These are phyloP conservation scores for Quercus berberidifolia DNA, from an alignment of 306 rosid species.

Conservation along the genomic window DNA sequence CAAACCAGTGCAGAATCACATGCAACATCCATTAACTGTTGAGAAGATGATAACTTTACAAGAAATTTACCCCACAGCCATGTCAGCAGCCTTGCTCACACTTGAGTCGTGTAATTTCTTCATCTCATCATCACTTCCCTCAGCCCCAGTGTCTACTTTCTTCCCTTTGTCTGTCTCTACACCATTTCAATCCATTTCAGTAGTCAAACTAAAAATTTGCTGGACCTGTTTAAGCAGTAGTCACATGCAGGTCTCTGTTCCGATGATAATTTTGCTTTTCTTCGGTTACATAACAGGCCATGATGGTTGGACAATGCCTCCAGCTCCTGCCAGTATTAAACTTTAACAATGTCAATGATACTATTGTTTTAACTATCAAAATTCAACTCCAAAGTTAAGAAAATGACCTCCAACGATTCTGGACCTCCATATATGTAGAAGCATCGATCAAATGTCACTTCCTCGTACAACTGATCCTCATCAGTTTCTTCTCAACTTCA, in stretches of 20 bases:
- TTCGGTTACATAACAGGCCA: constrained; percentile 29
- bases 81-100: constrained; percentile 90
- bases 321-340: constrained; percentile 66
- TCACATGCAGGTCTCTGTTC: too few species aligned
- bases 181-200: constrained; percentile 46
- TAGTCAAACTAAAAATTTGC: too few species aligned
- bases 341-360: constrained; percentile 13
- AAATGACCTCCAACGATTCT: constrained; percentile 89
- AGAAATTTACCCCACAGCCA: constrained; percentile 87
- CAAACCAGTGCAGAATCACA: background rate
- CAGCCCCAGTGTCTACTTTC: constrained; percentile 54
- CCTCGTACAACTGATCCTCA: constrained; percentile 73
- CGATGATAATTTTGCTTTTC: too few species aligned
- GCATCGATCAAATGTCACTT: constrained; percentile 92
- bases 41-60: background rate
- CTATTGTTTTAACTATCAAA: constrained; percentile 2
- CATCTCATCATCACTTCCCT: constrained; percentile 72
- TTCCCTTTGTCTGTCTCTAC: constrained; percentile 69
- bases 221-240: too few species aligned
- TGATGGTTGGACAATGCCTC: constrained; percentile 91
- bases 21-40: background rate
- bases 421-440: constrained; percentile 99
- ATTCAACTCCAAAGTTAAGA: constrained; percentile 15
- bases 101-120: constrained; percentile 84
- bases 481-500: constrained; percentile 66